These are phyloP conservation scores for Tetraselmis chui DNA, from an alignment of 139 green algal genomes.

Conservation along the genomic window DNA sequence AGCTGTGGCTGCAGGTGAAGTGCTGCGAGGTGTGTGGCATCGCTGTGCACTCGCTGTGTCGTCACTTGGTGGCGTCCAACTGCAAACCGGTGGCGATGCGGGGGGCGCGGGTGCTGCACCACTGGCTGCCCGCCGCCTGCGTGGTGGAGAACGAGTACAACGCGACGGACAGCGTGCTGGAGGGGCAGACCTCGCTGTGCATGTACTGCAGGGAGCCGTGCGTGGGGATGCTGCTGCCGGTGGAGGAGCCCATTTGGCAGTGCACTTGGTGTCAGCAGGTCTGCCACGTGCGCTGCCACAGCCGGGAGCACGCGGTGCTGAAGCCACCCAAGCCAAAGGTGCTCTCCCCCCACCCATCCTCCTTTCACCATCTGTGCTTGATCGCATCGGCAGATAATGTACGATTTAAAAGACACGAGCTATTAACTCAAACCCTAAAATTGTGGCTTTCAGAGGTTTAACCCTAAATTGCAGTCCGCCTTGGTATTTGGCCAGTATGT, in stretches of 20 bases:
- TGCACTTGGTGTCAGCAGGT: conserved; percentile 54
- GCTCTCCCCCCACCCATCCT: too few species aligned
- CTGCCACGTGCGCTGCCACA: conserved; percentile 57
- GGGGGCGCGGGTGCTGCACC: conserved; percentile 21
- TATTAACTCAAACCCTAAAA: too few species aligned
- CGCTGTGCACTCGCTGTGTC: conserved; percentile 49
- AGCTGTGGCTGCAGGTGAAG: conserved; percentile 18
- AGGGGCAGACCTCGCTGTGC: conserved; percentile 23
- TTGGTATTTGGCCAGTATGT: too few species aligned
- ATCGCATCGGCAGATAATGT: too few species aligned
- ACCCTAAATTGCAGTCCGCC: too few species aligned
- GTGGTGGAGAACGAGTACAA: conserved; percentile 20
- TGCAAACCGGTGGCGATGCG: conserved; percentile 30
- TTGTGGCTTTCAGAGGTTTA: too few species aligned
- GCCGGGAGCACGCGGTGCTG: conserved; percentile 18
- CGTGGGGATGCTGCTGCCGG: conserved; percentile 37
- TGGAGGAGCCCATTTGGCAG: conserved; percentile 55
- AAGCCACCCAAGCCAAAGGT: conserved; percentile 14
- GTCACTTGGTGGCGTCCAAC: conserved; percentile 25
- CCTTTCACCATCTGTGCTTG: too few species aligned
- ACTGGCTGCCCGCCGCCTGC: conserved; percentile 20
- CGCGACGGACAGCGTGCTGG: neutral
- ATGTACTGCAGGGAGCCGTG: conserved; percentile 46
- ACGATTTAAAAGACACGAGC: too few species aligned
- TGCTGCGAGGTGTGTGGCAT: conserved; percentile 53